Evolutionary conservation across 768 basidiomycete genomes (phyloP).

Genomic region (Amylocystis lapponica): DNA sequence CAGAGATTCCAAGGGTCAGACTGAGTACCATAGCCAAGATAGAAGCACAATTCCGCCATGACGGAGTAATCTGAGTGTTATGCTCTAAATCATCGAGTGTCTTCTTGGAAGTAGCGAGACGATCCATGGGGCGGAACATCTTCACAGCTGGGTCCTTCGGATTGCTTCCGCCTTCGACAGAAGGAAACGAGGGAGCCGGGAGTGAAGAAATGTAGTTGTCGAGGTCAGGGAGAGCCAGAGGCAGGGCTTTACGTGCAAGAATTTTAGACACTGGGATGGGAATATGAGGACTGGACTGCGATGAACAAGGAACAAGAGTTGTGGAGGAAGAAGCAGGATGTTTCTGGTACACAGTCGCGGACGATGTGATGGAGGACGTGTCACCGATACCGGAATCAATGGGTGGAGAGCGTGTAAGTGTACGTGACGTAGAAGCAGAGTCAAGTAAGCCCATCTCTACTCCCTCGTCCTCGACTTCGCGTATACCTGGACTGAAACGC

Average conservation of each 20-base stretch:
- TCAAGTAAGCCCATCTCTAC: too few species aligned
- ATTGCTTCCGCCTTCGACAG: neutral
- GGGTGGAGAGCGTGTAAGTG: neutral
- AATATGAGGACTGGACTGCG: slow-evolving; percentile 22
- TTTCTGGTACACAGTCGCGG: neutral
- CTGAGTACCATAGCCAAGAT: slow-evolving; percentile 44
- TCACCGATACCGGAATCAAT: too few species aligned
- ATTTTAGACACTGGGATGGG: slow-evolving; percentile 52
- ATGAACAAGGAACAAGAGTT: slow-evolving; percentile 5
- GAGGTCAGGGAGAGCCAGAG: slow-evolving; percentile 56
- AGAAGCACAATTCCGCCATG: slow-evolving; percentile 50
- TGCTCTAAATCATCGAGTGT: slow-evolving; percentile 56
- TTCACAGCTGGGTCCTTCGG: slow-evolving; percentile 9
- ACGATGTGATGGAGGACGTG: neutral
- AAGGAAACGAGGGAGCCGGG: slow-evolving; percentile 37
- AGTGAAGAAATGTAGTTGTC: slow-evolving; percentile 51
- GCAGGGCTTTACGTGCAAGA: slow-evolving; percentile 53
- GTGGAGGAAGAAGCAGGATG: neutral
- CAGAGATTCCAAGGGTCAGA: slow-evolving; percentile 48
- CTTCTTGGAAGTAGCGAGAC: slow-evolving; percentile 39
- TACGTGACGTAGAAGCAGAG: neutral
- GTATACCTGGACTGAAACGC: too few species aligned
- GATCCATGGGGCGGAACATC: slow-evolving; percentile 64
- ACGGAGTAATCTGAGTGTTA: slow-evolving; percentile 42
- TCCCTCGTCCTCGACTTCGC: too few species aligned